A percentile compares a stretch with the other conserved stretches of the same genome.
phyloP scores from a whole-genome alignment of 148 eudicot species.

The Silene latifolia region DNA sequence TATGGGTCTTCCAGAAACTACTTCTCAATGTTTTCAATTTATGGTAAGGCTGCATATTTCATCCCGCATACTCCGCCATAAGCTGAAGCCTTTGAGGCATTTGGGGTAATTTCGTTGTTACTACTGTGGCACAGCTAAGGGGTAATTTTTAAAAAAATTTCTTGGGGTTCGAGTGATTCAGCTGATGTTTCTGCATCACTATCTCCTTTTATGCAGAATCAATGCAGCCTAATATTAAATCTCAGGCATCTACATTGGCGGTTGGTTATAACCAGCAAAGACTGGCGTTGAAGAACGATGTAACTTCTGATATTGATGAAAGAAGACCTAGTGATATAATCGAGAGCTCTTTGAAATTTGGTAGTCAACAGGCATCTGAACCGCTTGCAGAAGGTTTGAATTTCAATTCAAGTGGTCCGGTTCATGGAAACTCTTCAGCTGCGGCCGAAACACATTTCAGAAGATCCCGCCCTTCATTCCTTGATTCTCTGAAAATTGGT shows the following conservation, averaged over 20 bases:
- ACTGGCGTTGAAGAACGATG: slow-evolving; percentile 22
- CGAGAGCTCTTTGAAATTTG: slow-evolving; percentile 30
- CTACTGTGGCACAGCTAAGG: neutral
- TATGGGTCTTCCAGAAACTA: neutral
- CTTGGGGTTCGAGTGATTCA: neutral
- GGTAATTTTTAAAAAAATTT: neutral
- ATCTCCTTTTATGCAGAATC: slow-evolving; percentile 34
- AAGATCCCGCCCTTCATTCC: slow-evolving; percentile 85
- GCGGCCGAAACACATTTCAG: slow-evolving; percentile 43
- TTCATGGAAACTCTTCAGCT: slow-evolving; percentile 36
- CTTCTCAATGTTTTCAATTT: neutral
- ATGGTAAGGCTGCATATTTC: neutral
- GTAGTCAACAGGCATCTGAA: slow-evolving; percentile 41
- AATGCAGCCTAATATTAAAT: slow-evolving; percentile 21
- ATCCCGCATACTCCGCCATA: neutral
- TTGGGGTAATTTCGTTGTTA: neutral
- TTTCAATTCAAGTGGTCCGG: slow-evolving; percentile 31
- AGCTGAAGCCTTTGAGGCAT: neutral
- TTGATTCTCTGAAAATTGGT: slow-evolving; percentile 67
- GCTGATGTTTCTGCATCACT: neutral
- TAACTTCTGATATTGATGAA: slow-evolving; percentile 33
- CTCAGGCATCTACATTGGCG: slow-evolving; percentile 26
- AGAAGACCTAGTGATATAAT: slow-evolving; percentile 35
- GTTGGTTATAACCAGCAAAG: slow-evolving; percentile 27
- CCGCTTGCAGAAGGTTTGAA: slow-evolving; percentile 33